These are phyloP conservation scores for Trypethelium eluteriae DNA, from an alignment of 495 filamentous ascomycete species.

Conservation along the genomic window DNA sequence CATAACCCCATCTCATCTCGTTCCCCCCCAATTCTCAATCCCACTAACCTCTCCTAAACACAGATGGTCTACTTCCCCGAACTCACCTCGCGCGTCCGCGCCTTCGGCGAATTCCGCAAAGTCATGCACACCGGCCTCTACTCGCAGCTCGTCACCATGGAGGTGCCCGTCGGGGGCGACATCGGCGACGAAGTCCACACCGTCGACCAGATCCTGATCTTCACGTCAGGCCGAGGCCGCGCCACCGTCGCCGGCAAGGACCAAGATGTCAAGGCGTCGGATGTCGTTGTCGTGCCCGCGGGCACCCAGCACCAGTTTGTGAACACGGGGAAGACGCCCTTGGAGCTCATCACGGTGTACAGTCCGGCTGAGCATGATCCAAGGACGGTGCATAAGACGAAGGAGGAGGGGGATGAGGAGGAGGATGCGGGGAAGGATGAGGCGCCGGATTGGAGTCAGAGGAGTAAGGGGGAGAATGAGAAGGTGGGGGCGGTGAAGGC, in stretches of 20 bases:
- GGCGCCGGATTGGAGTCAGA: constrained; percentile 50
- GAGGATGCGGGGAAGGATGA: constrained; percentile 56
- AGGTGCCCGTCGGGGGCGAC: constrained; percentile 54
- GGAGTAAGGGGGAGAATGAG: constrained; percentile 52
- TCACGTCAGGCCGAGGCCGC: constrained; percentile 50
- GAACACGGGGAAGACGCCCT: constrained; percentile 46
- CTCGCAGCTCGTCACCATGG: constrained; percentile 58
- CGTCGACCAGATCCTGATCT: constrained; percentile 58
- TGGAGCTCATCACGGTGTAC: constrained; percentile 57
- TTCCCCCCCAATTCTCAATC: background rate
- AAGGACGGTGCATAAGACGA: constrained; percentile 52
- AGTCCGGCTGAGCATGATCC: constrained; percentile 53
- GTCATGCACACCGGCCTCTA: constrained; percentile 57
- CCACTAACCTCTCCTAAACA: constrained; percentile 20
- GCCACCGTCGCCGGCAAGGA: constrained; percentile 54
- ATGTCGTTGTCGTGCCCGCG: constrained; percentile 57
- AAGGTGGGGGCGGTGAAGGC: constrained; percentile 45
- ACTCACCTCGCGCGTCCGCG: constrained; percentile 45
- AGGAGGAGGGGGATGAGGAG: constrained; percentile 53
- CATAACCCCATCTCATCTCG: background rate
- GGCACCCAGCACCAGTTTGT: constrained; percentile 61
- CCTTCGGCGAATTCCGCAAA: constrained; percentile 51
- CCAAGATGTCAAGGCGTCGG: constrained; percentile 50
- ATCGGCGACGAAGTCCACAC: constrained; percentile 57
- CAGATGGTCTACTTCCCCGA: constrained; percentile 53